Evolutionary conservation across 2,329 filamentous ascomycete species (phyloP).

Genomic region (Colletotrichum filicis): DNA sequence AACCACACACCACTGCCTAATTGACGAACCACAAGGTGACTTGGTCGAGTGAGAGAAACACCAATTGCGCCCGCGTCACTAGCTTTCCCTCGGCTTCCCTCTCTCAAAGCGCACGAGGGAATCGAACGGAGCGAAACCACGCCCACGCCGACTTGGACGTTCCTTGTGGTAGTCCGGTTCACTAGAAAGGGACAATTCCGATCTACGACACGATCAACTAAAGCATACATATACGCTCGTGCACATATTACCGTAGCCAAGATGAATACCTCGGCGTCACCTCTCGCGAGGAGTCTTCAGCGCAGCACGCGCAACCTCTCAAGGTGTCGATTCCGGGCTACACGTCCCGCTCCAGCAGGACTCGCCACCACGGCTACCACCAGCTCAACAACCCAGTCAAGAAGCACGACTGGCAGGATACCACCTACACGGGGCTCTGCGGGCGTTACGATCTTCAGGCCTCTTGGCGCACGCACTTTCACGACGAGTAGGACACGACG

Average conservation of each 20-base stretch:
- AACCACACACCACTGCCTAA: neutral
- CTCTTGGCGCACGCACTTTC: conserved; percentile 30
- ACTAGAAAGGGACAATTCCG: neutral
- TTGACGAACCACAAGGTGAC: conserved; percentile 1
- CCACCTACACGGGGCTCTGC: conserved; percentile 4
- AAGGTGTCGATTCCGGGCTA: conserved; percentile 42
- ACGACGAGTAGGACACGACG: conserved; percentile 25
- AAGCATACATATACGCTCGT: neutral
- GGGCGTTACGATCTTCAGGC: conserved; percentile 16
- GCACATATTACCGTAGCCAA: neutral
- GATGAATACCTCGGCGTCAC: conserved; percentile 38
- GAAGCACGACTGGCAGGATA: neutral
- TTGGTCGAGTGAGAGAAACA: neutral
- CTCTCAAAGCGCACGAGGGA: neutral
- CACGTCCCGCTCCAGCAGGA: conserved; percentile 31
- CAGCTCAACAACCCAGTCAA: conserved; percentile 1
- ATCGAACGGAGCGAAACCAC: neutral
- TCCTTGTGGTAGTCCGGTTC: neutral
- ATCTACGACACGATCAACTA: neutral
- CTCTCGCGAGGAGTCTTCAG: conserved; percentile 52
- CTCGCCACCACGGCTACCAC: conserved; percentile 23
- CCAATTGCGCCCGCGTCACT: conserved; percentile 8
- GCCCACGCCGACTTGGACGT: neutral
- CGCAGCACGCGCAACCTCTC: conserved; percentile 47
- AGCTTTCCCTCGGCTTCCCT: neutral